Conservation (phyloP, 2,329 filamentous ascomycete species). For the Hypoxylon sp. region DNA sequence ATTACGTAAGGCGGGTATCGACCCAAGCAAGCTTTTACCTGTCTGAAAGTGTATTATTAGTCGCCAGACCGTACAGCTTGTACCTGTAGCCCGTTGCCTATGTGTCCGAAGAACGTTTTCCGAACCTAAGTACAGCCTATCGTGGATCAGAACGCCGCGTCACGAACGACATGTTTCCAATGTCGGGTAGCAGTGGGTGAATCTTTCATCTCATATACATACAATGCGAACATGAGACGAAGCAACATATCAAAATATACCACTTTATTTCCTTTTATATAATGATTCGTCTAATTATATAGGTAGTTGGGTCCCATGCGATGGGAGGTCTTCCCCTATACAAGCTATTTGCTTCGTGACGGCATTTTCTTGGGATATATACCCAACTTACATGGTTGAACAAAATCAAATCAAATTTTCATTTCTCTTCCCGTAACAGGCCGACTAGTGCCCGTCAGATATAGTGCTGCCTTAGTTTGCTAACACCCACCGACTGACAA, state of each 20-base stretch:
- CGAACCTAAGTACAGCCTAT: conserved; percentile 8
- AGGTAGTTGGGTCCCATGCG: conserved; percentile 5
- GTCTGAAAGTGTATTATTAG: conserved; percentile 9
- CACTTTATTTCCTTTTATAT: conserved; percentile 22
- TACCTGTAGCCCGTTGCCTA: conserved; percentile 7
- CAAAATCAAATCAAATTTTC: neutral
- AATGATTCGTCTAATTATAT: conserved; percentile 4
- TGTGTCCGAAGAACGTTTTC: conserved; percentile 18
- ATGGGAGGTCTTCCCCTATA: conserved; percentile 15
- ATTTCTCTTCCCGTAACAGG: conserved; percentile 4
- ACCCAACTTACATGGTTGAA: conserved; percentile 13
- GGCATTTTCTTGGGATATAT: conserved; percentile 17
- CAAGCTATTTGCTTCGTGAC: conserved; percentile 14
- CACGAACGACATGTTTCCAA: conserved; percentile 17
- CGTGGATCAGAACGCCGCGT: conserved; percentile 22
- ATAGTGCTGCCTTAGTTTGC: conserved; percentile 27
- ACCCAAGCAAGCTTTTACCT: neutral
- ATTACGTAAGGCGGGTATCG: conserved; percentile 20
- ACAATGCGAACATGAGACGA: conserved; percentile 20
- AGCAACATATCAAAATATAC: conserved; percentile 14
- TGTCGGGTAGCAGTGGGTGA: conserved; percentile 21
- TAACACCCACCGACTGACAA: conserved; percentile 7
- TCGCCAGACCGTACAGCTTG: conserved; percentile 9
- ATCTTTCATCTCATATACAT: conserved; percentile 13
- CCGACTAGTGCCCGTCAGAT: conserved; percentile 5